Evolutionary conservation across 352 stramenopile species (phyloP).

Genomic region (Globisporangium perplexum): DNA sequence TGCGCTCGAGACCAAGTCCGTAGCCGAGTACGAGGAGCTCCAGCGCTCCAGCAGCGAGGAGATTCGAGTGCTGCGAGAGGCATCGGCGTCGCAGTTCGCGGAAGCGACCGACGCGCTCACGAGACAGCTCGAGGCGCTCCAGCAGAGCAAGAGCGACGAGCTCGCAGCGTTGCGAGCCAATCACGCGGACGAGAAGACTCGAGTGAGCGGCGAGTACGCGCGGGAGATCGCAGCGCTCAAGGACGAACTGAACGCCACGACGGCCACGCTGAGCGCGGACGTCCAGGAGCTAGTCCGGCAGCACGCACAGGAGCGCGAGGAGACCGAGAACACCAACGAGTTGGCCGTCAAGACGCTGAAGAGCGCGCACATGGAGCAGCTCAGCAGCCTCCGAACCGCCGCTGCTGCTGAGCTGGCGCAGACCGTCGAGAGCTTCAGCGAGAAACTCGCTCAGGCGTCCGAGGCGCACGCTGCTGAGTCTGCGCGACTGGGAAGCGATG

Average conservation of each 20-base stretch:
- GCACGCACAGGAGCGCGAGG: conserved; percentile 18
- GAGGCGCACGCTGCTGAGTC: conserved; percentile 18
- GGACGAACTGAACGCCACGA: conserved; percentile 13
- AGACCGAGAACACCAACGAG: conserved; percentile 11
- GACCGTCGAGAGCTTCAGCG: conserved; percentile 19
- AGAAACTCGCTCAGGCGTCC: conserved; percentile 6
- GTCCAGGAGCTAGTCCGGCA: conserved; percentile 19
- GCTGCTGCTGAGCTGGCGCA: conserved; percentile 18
- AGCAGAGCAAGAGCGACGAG: conserved; percentile 19
- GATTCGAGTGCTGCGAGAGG: conserved; percentile 20
- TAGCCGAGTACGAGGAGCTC: conserved; percentile 19
- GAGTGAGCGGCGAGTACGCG: conserved; percentile 15
- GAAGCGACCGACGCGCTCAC: conserved; percentile 17
- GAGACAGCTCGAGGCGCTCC: conserved; percentile 21
- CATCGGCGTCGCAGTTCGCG: conserved; percentile 18
- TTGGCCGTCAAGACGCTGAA: conserved; percentile 14
- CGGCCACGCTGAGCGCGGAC: conserved; percentile 7
- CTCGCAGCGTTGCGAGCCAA: conserved; percentile 15
- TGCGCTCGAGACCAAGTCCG: conserved; percentile 13
- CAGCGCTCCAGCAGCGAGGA: conserved; percentile 17
- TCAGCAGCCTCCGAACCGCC: conserved; percentile 13
- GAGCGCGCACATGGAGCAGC: conserved; percentile 18
- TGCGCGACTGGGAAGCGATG: conserved; percentile 11
- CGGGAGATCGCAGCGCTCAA: conserved; percentile 19
- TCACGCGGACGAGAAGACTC: conserved; percentile 17